Base-by-base conservation (phyloP, 108 stramenopile genomes). In the Nannochloropsis granulata region DNA sequence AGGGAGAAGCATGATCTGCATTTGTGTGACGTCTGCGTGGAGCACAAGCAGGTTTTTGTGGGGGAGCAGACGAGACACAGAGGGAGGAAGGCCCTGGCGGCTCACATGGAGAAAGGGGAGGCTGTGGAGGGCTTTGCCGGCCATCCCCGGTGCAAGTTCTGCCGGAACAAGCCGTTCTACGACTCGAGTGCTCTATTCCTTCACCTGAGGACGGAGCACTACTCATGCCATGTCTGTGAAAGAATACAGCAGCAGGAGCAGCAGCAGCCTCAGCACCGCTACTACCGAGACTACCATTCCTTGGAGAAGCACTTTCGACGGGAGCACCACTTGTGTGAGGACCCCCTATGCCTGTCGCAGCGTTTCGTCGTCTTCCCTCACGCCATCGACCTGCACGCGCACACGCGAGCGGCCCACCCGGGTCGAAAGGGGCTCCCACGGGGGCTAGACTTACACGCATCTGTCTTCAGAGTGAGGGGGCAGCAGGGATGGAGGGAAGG, bases 321-420 rank as follows among this genome's bases (percentile, higher is more conserved):
- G 11, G 89, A 82, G 13, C 90, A 90, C 82, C 23, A 43, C 85
- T 13, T 90, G 25, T 90, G 90, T 34, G 90, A 88, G 42, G 84
- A 88, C 26, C 80, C 81, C 14, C 3, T 12, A 12, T 90, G 90
- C 89, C 81, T 90, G 23, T 42, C 82, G 14, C 44, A 89, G 87
- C 80, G 85, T 78, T 90, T 90, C 85, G 84, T 89, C 11, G 90
- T 89, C 24, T 90, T 90, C 89, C 83, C 24, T 24, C 84, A 90
- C 81, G 89, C 88, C 21, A 85, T 90, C 78, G 90, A 90, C 85
- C 82, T 90, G 25, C 43, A 34, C 8, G 84, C 16, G 44, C 90
- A 90, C 84, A 34, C 43, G 34, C 24, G 81, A 14, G 42, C 79
- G 24, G 78, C 16, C 45, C 87, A 87, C 81, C 80, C 83, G 13